phyloP scores from a whole-genome alignment of 2,329 filamentous ascomycete species.

The Metarhizium album region DNA sequence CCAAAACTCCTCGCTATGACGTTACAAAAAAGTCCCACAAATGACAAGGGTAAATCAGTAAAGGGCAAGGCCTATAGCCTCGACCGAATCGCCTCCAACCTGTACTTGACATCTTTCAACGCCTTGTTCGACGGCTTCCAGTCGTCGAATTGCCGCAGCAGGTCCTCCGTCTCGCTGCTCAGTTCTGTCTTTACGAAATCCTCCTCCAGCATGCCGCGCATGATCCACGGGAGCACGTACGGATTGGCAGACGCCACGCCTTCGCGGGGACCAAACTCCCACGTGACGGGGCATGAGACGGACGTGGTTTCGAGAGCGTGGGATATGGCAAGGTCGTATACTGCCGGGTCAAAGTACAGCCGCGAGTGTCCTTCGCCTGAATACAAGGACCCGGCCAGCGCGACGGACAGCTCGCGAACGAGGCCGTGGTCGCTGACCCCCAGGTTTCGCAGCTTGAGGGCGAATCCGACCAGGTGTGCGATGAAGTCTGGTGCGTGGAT shows the following conservation, averaged over 20 bases:
- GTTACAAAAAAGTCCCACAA: neutral
- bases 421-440: constrained; percentile 89
- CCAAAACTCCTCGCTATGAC: neutral
- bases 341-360: constrained; percentile 78
- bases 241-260: constrained; percentile 56
- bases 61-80: constrained; percentile 46
- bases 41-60: neutral
- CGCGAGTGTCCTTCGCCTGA: constrained; percentile 87
- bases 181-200: constrained; percentile 78
- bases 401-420: constrained; percentile 77
- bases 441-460: constrained; percentile 85
- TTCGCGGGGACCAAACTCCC: constrained; percentile 14
- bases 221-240: constrained; percentile 88
- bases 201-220: constrained; percentile 87
- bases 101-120: constrained; percentile 90
- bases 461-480: constrained; percentile 84
- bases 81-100: constrained; percentile 81
- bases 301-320: constrained; percentile 64
- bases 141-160: constrained; percentile 81
- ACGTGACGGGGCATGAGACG: constrained; percentile 28
- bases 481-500: constrained; percentile 91
- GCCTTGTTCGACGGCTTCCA: constrained; percentile 89
- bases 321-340: constrained; percentile 70
- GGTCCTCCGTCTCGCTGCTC: constrained; percentile 61
- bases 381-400: constrained; percentile 84